Evolutionary conservation across 2,329 filamentous ascomycete genomes (phyloP), one percentile per base, ranked within the genome.

Genomic region (Microsporum audouinii): DNA sequence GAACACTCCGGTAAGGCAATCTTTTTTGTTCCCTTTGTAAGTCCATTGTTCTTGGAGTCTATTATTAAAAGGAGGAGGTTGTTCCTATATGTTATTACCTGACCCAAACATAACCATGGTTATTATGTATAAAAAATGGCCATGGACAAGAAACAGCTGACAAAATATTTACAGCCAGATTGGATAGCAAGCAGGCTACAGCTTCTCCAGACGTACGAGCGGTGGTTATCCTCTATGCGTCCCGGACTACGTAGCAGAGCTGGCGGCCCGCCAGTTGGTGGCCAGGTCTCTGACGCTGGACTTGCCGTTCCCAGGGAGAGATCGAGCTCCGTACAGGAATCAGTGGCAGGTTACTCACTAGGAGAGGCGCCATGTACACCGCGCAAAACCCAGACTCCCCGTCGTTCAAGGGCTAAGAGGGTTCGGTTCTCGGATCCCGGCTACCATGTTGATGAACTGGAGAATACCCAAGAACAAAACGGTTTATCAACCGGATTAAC

Each of bases 401-500:
- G 58, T 6, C 51, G 7, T 36, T 41, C 49, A 17, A 41, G 33
- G 12, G 53, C 59, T 31, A 63, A 60, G 33, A 45, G 55, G 47
- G 31, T 36, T 27, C 57, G 49, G 27, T 56, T 38, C n/a, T 47
- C 47, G 10, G 60, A 61, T 29, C 49, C 59, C 14, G 59, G 33
- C 3, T 23, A 27, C 10, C 59, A 8, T 10, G 2, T 41, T 7
- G 47, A 23, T 23, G 17, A 47, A 23, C 33, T 31, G 23, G 51
- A 53, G 8, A n/a, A n/a, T 23, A 43, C 59, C 34, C 36, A n/a
- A 2, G 55, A 39, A 29, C 34, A 43, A 36, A 31, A 10, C 7
- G 5, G 29, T 29, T n/a, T n/a, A 14, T 62, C 63, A 5, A 64
- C 61, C 2, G 63, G 63, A 4, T 29, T 64, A 34, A 64, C 63